These are phyloP conservation scores for Typha latifolia DNA, from an alignment of 176 grass and related monocot species.

Conservation along the genomic window DNA sequence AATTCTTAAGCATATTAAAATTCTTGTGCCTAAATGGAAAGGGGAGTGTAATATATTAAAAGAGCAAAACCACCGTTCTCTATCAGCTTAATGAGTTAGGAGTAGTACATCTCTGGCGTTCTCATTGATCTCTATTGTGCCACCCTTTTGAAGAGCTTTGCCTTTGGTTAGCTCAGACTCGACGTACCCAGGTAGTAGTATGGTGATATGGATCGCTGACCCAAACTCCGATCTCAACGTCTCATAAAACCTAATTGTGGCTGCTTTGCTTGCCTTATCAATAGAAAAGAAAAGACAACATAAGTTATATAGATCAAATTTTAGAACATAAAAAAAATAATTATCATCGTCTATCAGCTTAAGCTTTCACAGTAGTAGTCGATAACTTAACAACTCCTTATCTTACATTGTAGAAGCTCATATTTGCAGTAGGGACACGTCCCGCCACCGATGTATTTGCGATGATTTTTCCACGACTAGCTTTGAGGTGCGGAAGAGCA, in stretches of 20 bases:
- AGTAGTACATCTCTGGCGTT: conserved; percentile 31
- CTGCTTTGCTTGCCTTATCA: conserved; percentile 38
- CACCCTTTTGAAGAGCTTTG: conserved; percentile 28
- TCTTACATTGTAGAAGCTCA: conserved; percentile 94
- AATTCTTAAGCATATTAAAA: too few relatives aligned
- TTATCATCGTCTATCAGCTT: too few relatives aligned
- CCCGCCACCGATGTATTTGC: conserved; percentile 72
- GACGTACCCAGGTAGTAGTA: conserved; percentile 21
- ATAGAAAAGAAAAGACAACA: too few relatives aligned
- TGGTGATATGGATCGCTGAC: conserved; percentile 24
- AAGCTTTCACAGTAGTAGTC: too few relatives aligned
- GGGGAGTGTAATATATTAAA: too few relatives aligned
- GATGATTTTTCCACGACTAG: conserved; percentile 65
- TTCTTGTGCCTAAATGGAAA: too few relatives aligned
- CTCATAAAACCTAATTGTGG: conserved; percentile 30
- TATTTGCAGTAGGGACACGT: conserved; percentile 48
- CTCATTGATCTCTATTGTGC: conserved; percentile 16
- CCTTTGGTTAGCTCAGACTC: conserved; percentile 39
- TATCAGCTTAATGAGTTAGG: not conserved
- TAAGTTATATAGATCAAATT: too few relatives aligned
- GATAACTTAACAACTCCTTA: not conserved
- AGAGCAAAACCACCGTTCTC: not conserved
- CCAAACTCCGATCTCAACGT: conserved; percentile 32
- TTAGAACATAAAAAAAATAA: too few relatives aligned
- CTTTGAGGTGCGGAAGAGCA: conserved; percentile 65